Evolutionary conservation across 2,329 filamentous ascomycete species (phyloP).

Genomic region (Sporothrix luriei): DNA sequence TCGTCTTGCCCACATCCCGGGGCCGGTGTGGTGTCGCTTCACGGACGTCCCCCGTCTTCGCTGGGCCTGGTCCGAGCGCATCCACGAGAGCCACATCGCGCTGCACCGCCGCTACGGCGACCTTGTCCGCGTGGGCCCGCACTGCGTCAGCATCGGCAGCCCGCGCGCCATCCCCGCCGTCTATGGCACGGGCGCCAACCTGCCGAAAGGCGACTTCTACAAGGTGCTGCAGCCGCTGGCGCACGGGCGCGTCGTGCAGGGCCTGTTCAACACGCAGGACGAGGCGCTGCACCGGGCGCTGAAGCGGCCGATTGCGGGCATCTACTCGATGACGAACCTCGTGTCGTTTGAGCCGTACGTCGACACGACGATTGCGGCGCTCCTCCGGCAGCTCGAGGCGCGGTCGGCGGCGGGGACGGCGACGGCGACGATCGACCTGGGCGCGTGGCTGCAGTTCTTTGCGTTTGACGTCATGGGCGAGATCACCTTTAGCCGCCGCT

Average conservation of each 20-base stretch:
- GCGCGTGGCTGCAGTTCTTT: constrained; percentile 49
- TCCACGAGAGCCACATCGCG: constrained; percentile 25
- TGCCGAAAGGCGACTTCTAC: constrained; percentile 28
- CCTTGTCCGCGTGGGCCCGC: constrained; percentile 26
- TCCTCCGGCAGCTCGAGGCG: constrained; percentile 41
- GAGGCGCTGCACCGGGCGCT: constrained; percentile 27
- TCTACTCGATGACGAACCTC: constrained; percentile 30
- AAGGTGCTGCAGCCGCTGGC: constrained; percentile 28
- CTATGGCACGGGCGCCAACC: constrained; percentile 28
- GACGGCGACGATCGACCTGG: constrained; percentile 43
- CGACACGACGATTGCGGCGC: constrained; percentile 37
- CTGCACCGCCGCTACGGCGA: constrained; percentile 27
- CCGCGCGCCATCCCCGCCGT: constrained; percentile 23
- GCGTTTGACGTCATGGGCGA: constrained; percentile 47
- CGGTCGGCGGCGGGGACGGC: constrained; percentile 33
- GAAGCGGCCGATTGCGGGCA: constrained; percentile 30
- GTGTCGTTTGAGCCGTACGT: constrained; percentile 32
- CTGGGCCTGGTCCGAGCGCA: constrained; percentile 26
- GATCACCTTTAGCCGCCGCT: constrained; percentile 47
- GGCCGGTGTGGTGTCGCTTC: constrained; percentile 16
- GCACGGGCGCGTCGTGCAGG: constrained; percentile 28
- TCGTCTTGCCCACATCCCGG: constrained; percentile 29
- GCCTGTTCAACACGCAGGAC: constrained; percentile 29
- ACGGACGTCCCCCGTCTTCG: constrained; percentile 24
- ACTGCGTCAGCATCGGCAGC: constrained; percentile 20